Percentiles rank a stretch among this genome's conserved stretches.
Evolutionary conservation across 805 yeast species (phyloP).

Genomic region (Myxozyma kluyveri): DNA sequence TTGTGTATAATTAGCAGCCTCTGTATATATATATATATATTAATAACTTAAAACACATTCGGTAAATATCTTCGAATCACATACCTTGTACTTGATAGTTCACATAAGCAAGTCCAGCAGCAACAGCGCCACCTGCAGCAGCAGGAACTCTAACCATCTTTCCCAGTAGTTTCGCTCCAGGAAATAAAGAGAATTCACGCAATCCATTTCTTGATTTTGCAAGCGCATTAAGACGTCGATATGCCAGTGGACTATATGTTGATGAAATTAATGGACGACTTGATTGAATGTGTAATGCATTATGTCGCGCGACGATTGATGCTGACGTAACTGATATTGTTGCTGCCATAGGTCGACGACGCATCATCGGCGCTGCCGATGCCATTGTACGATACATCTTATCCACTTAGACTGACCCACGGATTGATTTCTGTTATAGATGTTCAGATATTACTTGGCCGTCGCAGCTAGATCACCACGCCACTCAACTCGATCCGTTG

Average conservation of each 20-base stretch:
- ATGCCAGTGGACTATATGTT: not conserved
- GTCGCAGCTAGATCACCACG: too few species aligned
- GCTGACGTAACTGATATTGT: not conserved
- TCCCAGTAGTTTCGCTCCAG: constrained; percentile 25
- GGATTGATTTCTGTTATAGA: too few species aligned
- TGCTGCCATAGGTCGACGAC: not conserved
- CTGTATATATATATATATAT: constrained; percentile 39
- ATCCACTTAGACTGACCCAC: too few species aligned
- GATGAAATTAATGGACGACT: not conserved
- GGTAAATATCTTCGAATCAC: not conserved
- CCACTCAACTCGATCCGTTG: too few species aligned
- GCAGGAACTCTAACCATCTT: constrained; percentile 60
- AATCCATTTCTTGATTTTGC: not conserved
- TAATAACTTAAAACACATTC: too few species aligned
- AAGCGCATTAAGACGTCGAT: not conserved
- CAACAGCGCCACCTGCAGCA: constrained; percentile 82
- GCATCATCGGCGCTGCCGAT: not conserved
- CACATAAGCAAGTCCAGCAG: constrained; percentile 91
- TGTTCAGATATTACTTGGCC: too few species aligned
- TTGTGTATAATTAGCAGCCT: constrained; percentile 68
- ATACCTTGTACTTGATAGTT: constrained; percentile 75
- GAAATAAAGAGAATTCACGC: constrained; percentile 20
- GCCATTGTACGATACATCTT: not conserved
- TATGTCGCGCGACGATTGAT: not conserved
- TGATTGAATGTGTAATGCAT: not conserved